Conservation (phyloP, 805 yeast genomes). For the Barnettozyma salicaria region DNA sequence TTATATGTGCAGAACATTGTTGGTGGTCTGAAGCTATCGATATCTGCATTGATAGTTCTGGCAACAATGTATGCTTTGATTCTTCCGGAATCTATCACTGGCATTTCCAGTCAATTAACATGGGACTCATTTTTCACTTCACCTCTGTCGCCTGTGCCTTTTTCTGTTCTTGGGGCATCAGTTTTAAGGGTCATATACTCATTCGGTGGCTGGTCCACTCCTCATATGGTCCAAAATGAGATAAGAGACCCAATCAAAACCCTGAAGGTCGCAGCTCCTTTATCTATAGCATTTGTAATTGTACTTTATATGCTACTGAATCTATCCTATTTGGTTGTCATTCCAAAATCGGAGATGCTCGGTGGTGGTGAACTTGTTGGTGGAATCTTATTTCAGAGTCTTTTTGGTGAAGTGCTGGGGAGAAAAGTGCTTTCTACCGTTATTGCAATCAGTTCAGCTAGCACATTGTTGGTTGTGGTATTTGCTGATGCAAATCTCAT, state of each 20-base stretch:
- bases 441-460: slow-evolving; percentile 53
- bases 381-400: slow-evolving; percentile 44
- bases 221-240: slow-evolving; percentile 53
- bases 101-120: slow-evolving; percentile 40
- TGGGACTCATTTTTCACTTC: slow-evolving; percentile 27
- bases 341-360: slow-evolving; percentile 44
- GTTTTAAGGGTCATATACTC: slow-evolving; percentile 51
- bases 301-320: slow-evolving; percentile 45
- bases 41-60: slow-evolving; percentile 45
- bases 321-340: slow-evolving; percentile 45
- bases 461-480: slow-evolving; percentile 51
- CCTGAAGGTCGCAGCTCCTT: slow-evolving; percentile 51
- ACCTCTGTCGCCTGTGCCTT: slow-evolving; percentile 27
- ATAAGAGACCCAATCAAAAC: slow-evolving; percentile 50
- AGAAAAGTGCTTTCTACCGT: slow-evolving; percentile 44
- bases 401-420: slow-evolving; percentile 47
- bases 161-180: slow-evolving; percentile 45
- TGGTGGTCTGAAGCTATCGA: slow-evolving; percentile 51
- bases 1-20: slow-evolving; percentile 51
- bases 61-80: slow-evolving; percentile 50
- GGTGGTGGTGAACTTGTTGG: slow-evolving; percentile 51
- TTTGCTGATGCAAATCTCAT: slow-evolving; percentile 52
- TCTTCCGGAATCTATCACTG: slow-evolving; percentile 41
- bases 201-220: slow-evolving; percentile 54
- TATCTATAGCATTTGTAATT: slow-evolving; percentile 40